Evolutionary conservation across 805 yeast genomes (phyloP), one percentile per base, ranked within the genome.

Genomic region (Ogataea kodamae): DNA sequence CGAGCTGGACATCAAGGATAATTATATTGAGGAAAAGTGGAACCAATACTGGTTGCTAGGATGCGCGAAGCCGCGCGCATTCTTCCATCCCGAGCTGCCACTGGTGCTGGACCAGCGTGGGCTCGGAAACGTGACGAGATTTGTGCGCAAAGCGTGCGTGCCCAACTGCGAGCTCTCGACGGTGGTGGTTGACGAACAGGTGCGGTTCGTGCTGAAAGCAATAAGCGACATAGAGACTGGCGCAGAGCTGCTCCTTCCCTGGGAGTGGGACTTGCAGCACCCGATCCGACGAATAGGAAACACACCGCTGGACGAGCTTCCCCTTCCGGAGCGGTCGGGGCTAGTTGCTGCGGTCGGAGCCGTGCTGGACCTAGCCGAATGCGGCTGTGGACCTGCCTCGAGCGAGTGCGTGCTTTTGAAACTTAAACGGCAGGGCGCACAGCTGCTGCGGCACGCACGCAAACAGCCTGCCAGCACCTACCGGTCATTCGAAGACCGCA

Each of bases 211-310:
- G 6, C 66, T 85, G 7, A 64, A 64, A 18, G 74, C 96, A 0
- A 57, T 68, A 1, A 69, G 65, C 29, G 73, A 74, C 2, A 72
- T 89, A 17, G 64, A 67, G 32, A 57, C 68, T 7, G 87, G 77
- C n/a, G 74, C 78, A 23, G 97, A 89, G 52, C 59, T 90, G 13
- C 71, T 89, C 0, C 57, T 87, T 7, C 74, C 78, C 2, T 90
- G 97, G 97, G 85, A 81, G 40, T 90, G 96, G 95, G 95, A 88
- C 52, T 53, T 59, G 3, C 43, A 63, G 11, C 96, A 88, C 54
- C 95, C 97, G 2, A 82, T 87, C 22, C 61, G 65, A 33, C 68
- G 69, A 43, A 59, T 82, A 35, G 64, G 72, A 16, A 57, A 62
- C 16, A 63, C 70, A n/a, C 59, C 49, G 21, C 74, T 79, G 52